Base-by-base conservation (phyloP, 768 basidiomycete genomes). In the Ephemerocybe angulata region DNA sequence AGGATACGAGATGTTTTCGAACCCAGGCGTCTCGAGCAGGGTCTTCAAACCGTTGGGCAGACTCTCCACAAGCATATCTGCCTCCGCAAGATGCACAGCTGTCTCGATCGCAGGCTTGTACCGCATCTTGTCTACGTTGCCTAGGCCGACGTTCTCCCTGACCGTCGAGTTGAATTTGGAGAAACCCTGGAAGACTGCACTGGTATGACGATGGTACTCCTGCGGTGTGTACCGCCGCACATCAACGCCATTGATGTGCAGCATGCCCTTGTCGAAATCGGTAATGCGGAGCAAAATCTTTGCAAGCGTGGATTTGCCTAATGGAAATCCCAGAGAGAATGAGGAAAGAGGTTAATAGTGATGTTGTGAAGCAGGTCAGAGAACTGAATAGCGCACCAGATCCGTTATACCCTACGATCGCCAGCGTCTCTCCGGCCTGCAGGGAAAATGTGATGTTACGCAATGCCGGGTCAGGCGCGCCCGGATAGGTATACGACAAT, bases 101-200 rank as follows among this genome's bases (percentile, higher is more conserved):
- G 72, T 70, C 56, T 80, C 74, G 52, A 94, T 75, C 11, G 82
- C 81, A 3, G 74, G 70, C 15, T 77, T 76, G 50, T 81, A 78
- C 31, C 76, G 71, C 58, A 93, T 68, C 60, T 83, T 80, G 13
- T 80, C 79, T 19, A 93, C 81, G 61, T 79, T 82, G 19, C 93
- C 92, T 3, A 94, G 72, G n/a, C 92, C 93, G 27, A 93, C 84
- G 65, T 95, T 95, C 66, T 93, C 89, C 58, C 84, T 77, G 17
- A 92, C 77, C 0, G 90, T 85, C 4, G 85, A 78, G 62, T 83
- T 85, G 66, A 88, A 92, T 65, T 86, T 86, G 49, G 87, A 86
- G 68, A 93, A 93, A 40, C 85, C 85, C 68, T 95, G 93, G 69
- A 95, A 90, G 19, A 93, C 87, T 19, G 85, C 85, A n/a, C 88